These are phyloP conservation scores for Phascolomyces articulosus DNA, from an alignment of 371 early-diverging fungal species.

Conservation along the genomic window DNA sequence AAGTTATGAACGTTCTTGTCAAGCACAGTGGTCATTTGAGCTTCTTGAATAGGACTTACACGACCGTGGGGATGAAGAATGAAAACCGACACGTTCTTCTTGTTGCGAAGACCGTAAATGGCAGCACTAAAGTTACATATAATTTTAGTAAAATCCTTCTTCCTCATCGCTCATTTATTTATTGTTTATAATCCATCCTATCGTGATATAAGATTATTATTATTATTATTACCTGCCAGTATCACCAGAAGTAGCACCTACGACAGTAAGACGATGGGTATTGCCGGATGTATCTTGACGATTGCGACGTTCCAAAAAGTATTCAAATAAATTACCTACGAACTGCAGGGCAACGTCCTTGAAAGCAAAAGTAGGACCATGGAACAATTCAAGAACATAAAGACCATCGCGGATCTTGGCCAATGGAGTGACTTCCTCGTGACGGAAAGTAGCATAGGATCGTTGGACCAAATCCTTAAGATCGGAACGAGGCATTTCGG, in stretches of 20 bases:
- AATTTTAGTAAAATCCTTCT: constrained; percentile 4
- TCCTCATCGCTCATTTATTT: neutral
- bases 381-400: constrained; percentile 92
- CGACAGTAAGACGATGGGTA: constrained; percentile 80
- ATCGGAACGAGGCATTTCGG: constrained; percentile 80
- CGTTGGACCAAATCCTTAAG: constrained; percentile 66
- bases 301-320: constrained; percentile 87
- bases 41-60: constrained; percentile 94
- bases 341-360: constrained; percentile 98
- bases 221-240: constrained; percentile 75
- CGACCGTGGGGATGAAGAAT: constrained; percentile 92
- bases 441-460: constrained; percentile 83
- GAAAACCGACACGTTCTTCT: constrained; percentile 90
- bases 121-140: constrained; percentile 76
- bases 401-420: constrained; percentile 69
- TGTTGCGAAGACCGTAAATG: constrained; percentile 94
- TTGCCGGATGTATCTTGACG: constrained; percentile 44
- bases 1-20: constrained; percentile 94
- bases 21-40: constrained; percentile 96
- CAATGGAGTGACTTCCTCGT: constrained; percentile 81
- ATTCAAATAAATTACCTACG: constrained; percentile 96
- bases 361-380: constrained; percentile 97
- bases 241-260: constrained; percentile 98
- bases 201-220: too few species aligned
- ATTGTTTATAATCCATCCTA: neutral